Percentiles rank a stretch among this genome's conserved stretches.
These are phyloP conservation scores for Sistotremastrum niveocremeum DNA, from an alignment of 768 basidiomycete species.

Conservation along the genomic window DNA sequence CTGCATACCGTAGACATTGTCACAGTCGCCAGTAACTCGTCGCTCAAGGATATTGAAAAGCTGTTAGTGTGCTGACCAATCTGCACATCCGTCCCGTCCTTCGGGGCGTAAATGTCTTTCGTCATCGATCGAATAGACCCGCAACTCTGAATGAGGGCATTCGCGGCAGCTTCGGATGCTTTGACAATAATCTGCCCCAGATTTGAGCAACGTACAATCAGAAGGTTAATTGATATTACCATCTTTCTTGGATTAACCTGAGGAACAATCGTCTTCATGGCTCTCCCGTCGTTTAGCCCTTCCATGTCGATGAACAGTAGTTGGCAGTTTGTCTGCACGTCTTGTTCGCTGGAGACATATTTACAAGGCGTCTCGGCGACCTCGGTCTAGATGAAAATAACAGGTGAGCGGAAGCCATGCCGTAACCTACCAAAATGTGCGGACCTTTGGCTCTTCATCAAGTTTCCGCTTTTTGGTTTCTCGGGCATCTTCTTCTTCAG, in stretches of 20 bases:
- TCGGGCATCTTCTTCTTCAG: slow-evolving; percentile 67
- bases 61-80: slow-evolving; percentile 95
- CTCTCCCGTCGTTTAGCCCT: slow-evolving; percentile 91
- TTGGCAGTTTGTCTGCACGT: slow-evolving; percentile 73
- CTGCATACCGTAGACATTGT: slow-evolving; percentile 74
- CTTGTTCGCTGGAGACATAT: slow-evolving; percentile 61
- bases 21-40: slow-evolving; percentile 65
- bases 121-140: slow-evolving; percentile 81
- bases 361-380: slow-evolving; percentile 82
- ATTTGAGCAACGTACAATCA: background rate
- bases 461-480: slow-evolving; percentile 53
- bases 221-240: slow-evolving; percentile 27
- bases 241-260: slow-evolving; percentile 94
- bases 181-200: slow-evolving; percentile 72
- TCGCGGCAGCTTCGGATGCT: slow-evolving; percentile 51
- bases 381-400: slow-evolving; percentile 34
- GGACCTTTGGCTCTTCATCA: slow-evolving; percentile 72
- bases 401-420: background rate
- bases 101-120: slow-evolving; percentile 77
- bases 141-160: slow-evolving; percentile 67
- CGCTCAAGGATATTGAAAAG: slow-evolving; percentile 89
- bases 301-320: slow-evolving; percentile 93
- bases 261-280: slow-evolving; percentile 91
- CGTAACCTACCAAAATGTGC: slow-evolving; percentile 2
- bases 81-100: slow-evolving; percentile 60